Evolutionary conservation across 2,329 filamentous ascomycete genomes (phyloP), one percentile per base, ranked within the genome.

Genomic region (Monilinia fructigena): DNA sequence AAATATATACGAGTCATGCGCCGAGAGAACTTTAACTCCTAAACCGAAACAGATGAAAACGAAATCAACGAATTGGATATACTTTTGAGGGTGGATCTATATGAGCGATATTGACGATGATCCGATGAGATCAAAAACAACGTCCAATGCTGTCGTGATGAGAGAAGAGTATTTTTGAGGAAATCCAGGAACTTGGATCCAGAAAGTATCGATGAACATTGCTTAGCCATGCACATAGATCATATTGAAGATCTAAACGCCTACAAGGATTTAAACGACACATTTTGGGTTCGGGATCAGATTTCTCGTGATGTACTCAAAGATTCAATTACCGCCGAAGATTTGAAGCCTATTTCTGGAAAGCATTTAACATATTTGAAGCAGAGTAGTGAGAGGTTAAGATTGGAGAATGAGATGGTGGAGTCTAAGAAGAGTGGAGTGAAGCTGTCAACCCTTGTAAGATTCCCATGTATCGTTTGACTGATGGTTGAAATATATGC

Each of bases 251-350:
- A 73, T 55, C 35, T 73, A 1, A 38, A 70, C 5, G 26, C 20
- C 12, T 72, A 66, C 40, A 73, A 71, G 47, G 68, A 70, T 26
- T 18, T 67, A 4, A 16, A 66, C 5, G 67, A 73, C 23, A 67
- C 50, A 11, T 73, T 73, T 20, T 73, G 70, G 68, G 65, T 71
- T 0, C 8, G 65, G 16, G 55, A 68, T 7, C 48, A 66, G 26
- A 61, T 70, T 7, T 4, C 35, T 65, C 10, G 35, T 47, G 12
- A 20, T 10, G 20, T 14, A 48, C 0, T 3, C 20, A 42, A 55
- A 28, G 11, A 61, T 52, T 20, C 23, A 4, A 16, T 58, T 18
- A 12, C 35, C 8, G 26, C 23, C 8, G 31, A 42, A 7, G 26
- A 63, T 31, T 11, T 62, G 6, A 5, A 55, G 4, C 18, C 26